Conservation (phyloP, 2,329 filamentous ascomycete genomes). For the Aspergillus terreus region DNA sequence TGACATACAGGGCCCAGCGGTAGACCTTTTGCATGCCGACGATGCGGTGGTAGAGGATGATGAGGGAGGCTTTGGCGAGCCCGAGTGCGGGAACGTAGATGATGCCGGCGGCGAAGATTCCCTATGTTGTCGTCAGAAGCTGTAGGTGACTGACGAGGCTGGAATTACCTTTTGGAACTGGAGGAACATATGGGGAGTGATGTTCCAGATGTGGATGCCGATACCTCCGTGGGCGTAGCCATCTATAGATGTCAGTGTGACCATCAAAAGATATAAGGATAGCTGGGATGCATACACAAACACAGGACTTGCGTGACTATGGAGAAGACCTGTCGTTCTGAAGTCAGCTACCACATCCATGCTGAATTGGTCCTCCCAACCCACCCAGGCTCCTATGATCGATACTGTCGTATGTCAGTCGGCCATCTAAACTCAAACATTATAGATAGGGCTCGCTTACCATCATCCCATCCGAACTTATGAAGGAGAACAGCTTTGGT, state of each 20-base stretch:
- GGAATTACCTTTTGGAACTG: constrained; percentile 16
- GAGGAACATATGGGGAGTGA: constrained; percentile 13
- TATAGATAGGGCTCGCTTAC: constrained; percentile 5
- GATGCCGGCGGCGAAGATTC: constrained; percentile 15
- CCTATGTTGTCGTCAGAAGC: constrained; percentile 3
- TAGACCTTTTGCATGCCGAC: constrained; percentile 11
- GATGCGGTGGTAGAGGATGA: constrained; percentile 23
- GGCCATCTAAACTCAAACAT: background rate
- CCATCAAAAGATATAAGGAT: background rate
- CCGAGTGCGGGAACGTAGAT: constrained; percentile 21
- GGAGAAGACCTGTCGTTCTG: constrained; percentile 12
- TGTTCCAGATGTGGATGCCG: constrained; percentile 20
- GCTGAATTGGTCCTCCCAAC: background rate
- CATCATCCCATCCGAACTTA: constrained; percentile 21
- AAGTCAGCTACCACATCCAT: background rate
- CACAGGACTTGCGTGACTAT: background rate
- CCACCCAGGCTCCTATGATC: constrained; percentile 21
- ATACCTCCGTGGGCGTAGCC: constrained; percentile 15
- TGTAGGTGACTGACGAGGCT: background rate
- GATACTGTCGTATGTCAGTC: constrained; percentile 15
- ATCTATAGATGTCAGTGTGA: constrained; percentile 14
- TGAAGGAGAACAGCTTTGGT: constrained; percentile 11
- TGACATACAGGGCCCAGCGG: constrained; percentile 11
- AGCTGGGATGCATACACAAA: background rate
- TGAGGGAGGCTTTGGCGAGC: constrained; percentile 20